Conservation (phyloP, 2,329 filamentous ascomycete genomes). For the Periconia digitata region DNA sequence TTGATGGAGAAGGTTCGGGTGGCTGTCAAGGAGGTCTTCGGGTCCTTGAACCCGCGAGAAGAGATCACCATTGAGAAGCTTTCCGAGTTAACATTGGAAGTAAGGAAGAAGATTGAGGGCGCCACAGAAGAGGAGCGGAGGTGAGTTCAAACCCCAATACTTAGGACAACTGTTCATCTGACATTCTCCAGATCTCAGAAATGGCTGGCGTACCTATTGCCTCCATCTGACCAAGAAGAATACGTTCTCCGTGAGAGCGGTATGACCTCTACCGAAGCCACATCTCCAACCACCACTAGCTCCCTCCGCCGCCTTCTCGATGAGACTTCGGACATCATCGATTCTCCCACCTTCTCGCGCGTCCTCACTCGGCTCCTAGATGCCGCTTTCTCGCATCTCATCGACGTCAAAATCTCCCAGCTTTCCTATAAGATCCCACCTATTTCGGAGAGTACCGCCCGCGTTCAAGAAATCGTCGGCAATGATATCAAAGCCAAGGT, state of each 20-base stretch:
- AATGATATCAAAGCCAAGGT: conserved; percentile 66
- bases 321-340: conserved; percentile 92
- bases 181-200: conserved; percentile 52
- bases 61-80: conserved; percentile 80
- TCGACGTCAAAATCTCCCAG: conserved; percentile 77
- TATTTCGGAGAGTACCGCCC: conserved; percentile 43
- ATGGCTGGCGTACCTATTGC: conserved; percentile 86
- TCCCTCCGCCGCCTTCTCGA: conserved; percentile 83
- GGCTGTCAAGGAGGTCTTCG: conserved; percentile 89
- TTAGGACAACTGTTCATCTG: conserved; percentile 6
- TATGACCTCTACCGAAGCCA: conserved; percentile 55
- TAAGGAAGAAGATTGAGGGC: conserved; percentile 84
- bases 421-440: conserved; percentile 71
- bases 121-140: conserved; percentile 64
- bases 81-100: conserved; percentile 76
- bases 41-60: conserved; percentile 84
- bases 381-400: conserved; percentile 78
- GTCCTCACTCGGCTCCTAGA: conserved; percentile 87
- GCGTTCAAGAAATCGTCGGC: conserved; percentile 57
- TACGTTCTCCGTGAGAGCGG: conserved; percentile 85
- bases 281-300: conserved; percentile 44
- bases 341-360: conserved; percentile 86
- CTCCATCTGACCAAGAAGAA: conserved; percentile 75
- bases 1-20: conserved; percentile 77
- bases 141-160: conserved; percentile 32